These are phyloP conservation scores for Boletus bicolor DNA, from an alignment of 768 basidiomycete species.

Conservation along the genomic window DNA sequence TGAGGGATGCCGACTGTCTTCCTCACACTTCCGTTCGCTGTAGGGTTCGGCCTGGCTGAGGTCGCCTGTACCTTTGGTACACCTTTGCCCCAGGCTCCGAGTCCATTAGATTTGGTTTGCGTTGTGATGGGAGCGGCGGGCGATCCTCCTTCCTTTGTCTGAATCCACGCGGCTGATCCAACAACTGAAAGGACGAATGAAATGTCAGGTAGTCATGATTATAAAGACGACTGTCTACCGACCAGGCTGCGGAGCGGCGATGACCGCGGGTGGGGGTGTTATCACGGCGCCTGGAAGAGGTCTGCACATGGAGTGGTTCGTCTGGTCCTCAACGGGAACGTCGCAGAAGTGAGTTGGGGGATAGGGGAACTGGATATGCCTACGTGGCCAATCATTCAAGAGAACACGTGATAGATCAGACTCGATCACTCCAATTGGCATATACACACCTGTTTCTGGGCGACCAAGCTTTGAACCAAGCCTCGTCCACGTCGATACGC, in stretches of 20 bases:
- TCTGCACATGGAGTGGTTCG: slow-evolving; percentile 39
- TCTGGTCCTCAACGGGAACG: slow-evolving; percentile 38
- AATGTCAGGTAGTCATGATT: slow-evolving; percentile 4
- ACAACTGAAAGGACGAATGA: slow-evolving; percentile 20
- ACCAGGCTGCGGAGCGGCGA: slow-evolving; percentile 33
- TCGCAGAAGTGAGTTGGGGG: slow-evolving; percentile 38
- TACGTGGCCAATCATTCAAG: slow-evolving; percentile 9
- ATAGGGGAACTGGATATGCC: slow-evolving; percentile 38
- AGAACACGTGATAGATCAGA: not conserved
- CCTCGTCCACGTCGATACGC: slow-evolving; percentile 40
- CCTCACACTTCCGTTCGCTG: slow-evolving; percentile 23
- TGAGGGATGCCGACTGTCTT: slow-evolving; percentile 10
- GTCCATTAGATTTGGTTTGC: not conserved
- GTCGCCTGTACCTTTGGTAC: slow-evolving; percentile 6
- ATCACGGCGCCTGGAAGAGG: slow-evolving; percentile 38
- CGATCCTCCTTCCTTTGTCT: slow-evolving; percentile 12
- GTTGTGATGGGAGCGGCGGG: not conserved
- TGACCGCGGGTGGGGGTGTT: slow-evolving; percentile 20
- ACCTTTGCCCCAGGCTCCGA: slow-evolving; percentile 20
- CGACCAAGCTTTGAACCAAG: slow-evolving; percentile 38
- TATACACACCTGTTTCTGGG: slow-evolving; percentile 24
- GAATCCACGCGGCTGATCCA: slow-evolving; percentile 26
- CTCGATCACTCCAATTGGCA: not conserved
- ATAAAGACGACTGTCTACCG: slow-evolving; percentile 1
- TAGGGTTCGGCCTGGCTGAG: slow-evolving; percentile 8